These are phyloP conservation scores for Flaveria linearis DNA, from an alignment of 129 eudicot genomes.

Conservation along the genomic window DNA sequence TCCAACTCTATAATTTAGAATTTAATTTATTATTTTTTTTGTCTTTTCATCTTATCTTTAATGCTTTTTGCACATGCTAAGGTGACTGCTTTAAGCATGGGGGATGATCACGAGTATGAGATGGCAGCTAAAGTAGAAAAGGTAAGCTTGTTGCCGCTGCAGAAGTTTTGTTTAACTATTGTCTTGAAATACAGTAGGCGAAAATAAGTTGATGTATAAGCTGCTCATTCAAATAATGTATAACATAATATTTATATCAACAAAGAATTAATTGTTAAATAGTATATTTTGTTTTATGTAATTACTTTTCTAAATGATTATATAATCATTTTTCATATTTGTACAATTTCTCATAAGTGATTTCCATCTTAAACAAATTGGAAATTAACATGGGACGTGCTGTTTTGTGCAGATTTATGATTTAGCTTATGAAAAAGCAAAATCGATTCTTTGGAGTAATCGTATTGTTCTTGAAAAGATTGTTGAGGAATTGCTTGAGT, in stretches of 20 bases:
- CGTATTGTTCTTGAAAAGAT: slow-evolving; percentile 67
- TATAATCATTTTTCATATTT: not conserved
- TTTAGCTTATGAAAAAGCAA: slow-evolving; percentile 89
- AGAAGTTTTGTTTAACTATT: not conserved
- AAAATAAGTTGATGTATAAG: slow-evolving; percentile 6
- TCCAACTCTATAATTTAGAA: not conserved
- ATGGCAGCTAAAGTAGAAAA: slow-evolving; percentile 93
- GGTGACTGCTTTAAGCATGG: slow-evolving; percentile 70
- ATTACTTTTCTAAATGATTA: not conserved
- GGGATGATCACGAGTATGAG: slow-evolving; percentile 68
- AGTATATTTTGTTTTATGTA: not conserved
- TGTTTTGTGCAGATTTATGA: slow-evolving; percentile 59
- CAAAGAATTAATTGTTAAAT: not conserved
- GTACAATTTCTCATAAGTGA: not conserved
- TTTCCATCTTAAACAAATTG: slow-evolving; percentile 8
- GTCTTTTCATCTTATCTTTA: not conserved
- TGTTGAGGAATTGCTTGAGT: slow-evolving; percentile 78
- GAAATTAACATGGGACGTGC: slow-evolving; percentile 19
- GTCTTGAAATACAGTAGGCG: not conserved
- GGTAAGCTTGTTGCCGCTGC: slow-evolving; percentile 45
- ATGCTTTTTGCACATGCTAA: slow-evolving; percentile 9
- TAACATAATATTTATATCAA: not conserved
- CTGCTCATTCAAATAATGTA: not conserved
- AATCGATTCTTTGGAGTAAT: slow-evolving; percentile 70
- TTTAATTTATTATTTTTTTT: too few species aligned